These are phyloP conservation scores for Tylopilus vinaceipallidus DNA, from an alignment of 768 basidiomycete species.

Conservation along the genomic window DNA sequence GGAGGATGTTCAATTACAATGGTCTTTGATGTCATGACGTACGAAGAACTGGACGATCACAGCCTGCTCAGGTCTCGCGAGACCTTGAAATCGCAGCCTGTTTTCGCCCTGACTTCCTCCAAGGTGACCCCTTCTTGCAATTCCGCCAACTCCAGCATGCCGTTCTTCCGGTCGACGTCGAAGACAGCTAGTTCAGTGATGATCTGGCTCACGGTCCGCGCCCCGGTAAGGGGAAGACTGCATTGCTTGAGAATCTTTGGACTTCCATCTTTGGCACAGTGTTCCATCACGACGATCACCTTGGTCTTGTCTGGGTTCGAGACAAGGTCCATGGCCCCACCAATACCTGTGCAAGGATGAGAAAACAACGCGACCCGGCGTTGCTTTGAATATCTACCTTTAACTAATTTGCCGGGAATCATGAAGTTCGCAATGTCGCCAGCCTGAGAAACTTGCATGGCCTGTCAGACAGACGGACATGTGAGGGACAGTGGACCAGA, in stretches of 20 bases:
- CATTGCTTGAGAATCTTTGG: conserved; percentile 86
- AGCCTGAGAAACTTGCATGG: conserved; percentile 91
- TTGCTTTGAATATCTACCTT: conserved; percentile 44
- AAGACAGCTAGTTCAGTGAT: conserved; percentile 94
- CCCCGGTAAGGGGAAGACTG: conserved; percentile 84
- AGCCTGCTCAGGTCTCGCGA: conserved; percentile 48
- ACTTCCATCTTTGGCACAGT: conserved; percentile 84
- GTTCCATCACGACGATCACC: conserved; percentile 88
- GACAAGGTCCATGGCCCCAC: conserved; percentile 95
- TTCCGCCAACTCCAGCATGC: conserved; percentile 74
- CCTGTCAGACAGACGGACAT: conserved; percentile 41
- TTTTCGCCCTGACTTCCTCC: conserved; percentile 85
- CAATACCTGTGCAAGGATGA: conserved; percentile 60
- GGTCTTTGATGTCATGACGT: not conserved
- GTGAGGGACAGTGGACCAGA: conserved; percentile 1
- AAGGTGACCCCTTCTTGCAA: conserved; percentile 80
- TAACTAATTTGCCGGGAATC: conserved; percentile 93
- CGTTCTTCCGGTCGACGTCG: conserved; percentile 74
- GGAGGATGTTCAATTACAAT: conserved; percentile 12
- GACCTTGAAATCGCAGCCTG: conserved; percentile 78
- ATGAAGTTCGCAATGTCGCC: conserved; percentile 98
- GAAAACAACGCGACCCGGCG: not conserved
- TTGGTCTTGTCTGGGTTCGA: conserved; percentile 96
- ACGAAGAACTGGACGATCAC: conserved; percentile 27
- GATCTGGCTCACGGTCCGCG: conserved; percentile 83